Evolutionary conservation across 163 green algal species (phyloP).

Genomic region (Trebouxiophyceae sp.): DNA sequence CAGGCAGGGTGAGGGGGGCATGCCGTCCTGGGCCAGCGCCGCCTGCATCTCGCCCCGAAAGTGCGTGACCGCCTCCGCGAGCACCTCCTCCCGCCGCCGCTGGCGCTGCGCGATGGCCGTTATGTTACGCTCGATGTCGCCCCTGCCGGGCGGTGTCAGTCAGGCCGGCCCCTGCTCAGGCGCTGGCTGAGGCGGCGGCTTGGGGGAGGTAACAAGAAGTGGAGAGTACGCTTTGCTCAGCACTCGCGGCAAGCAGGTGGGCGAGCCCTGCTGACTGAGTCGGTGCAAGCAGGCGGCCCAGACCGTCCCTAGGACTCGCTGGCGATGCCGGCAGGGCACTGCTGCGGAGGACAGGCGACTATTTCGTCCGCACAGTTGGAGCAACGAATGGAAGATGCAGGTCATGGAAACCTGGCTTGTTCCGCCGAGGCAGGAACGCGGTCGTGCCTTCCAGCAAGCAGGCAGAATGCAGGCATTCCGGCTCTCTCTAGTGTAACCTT

Average conservation of each 20-base stretch:
- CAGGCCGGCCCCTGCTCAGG: neutral
- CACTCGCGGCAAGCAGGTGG: neutral
- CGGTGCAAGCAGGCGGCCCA: no score
- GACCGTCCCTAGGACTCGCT: no score
- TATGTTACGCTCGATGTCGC: conserved; percentile 49
- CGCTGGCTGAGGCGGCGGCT: neutral
- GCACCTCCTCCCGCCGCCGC: conserved; percentile 38
- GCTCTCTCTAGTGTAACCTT: neutral
- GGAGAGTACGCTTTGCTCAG: neutral
- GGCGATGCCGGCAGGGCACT: no score
- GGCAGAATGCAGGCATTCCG: neutral
- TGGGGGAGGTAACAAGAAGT: neutral
- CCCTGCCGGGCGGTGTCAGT: neutral
- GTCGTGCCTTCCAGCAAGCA: no score
- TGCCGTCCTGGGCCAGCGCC: conserved; percentile 27
- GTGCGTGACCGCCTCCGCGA: conserved; percentile 57
- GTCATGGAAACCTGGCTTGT: no score
- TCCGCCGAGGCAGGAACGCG: conserved; percentile 16
- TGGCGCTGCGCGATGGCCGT: conserved; percentile 24
- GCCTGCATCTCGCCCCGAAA: conserved; percentile 58
- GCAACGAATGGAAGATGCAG: no score
- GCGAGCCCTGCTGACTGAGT: conserved; percentile 25
- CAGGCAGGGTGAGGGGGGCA: no score
- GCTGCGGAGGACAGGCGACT: no score
- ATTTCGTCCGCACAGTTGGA: no score